phyloP scores from a whole-genome alignment of 495 filamentous ascomycete species.

The Lentithecium fluviatile region DNA sequence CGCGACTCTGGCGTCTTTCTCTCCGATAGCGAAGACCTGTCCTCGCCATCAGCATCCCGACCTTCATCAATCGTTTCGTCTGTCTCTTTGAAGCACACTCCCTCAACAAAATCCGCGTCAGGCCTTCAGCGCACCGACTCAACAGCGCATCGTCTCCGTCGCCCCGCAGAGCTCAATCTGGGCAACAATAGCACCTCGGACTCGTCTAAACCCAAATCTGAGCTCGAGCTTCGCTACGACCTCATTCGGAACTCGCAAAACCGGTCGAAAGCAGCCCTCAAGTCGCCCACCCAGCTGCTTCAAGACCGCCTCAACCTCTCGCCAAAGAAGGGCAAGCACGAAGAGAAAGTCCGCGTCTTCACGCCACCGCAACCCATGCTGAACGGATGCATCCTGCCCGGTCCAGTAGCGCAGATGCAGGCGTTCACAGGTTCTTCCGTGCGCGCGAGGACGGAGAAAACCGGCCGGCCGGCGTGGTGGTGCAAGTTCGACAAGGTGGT shows the following conservation, averaged over 20 bases:
- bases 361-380: constrained; percentile 18
- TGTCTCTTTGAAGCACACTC: not conserved
- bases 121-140: not conserved
- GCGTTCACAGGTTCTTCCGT: constrained; percentile 6
- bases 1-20: constrained; percentile 30
- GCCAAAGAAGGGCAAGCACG: constrained; percentile 5
- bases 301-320: constrained; percentile 22
- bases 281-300: constrained; percentile 29
- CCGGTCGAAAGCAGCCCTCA: constrained; percentile 13
- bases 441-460: constrained; percentile 18
- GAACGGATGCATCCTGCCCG: constrained; percentile 26
- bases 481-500: constrained; percentile 28
- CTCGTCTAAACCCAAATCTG: constrained; percentile 16
- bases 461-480: constrained; percentile 23
- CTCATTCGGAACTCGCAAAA: constrained; percentile 22
- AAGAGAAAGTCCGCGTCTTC: constrained; percentile 16
- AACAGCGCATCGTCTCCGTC: constrained; percentile 11
- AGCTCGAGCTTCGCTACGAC: constrained; percentile 26
- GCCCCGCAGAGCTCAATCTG: constrained; percentile 28
- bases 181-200: not conserved
- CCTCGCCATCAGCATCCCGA: not conserved
- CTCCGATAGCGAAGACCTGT: constrained; percentile 8
- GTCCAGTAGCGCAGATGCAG: constrained; percentile 1
- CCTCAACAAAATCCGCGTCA: not conserved
- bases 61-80: not conserved